These are phyloP conservation scores for Chytriomyces sp. DNA, from an alignment of 192 early-diverging fungal species.

Conservation along the genomic window DNA sequence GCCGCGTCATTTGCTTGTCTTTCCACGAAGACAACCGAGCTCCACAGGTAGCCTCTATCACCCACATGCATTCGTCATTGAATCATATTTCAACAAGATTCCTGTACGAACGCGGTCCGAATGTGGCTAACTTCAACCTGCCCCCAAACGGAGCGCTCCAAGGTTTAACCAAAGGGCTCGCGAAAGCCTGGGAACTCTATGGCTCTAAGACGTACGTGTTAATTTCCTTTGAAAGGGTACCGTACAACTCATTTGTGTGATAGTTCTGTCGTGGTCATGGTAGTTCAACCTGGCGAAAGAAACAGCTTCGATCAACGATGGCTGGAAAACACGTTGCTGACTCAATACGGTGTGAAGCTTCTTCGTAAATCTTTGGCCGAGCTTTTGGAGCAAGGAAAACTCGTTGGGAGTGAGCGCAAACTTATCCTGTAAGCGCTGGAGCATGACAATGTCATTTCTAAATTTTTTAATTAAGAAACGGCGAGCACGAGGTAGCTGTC, in stretches of 20 bases:
- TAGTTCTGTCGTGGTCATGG: slow-evolving; percentile 79
- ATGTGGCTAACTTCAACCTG: slow-evolving; percentile 33
- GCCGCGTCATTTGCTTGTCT: slow-evolving; percentile 87
- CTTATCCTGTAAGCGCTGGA: slow-evolving; percentile 66
- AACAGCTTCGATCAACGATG: slow-evolving; percentile 93
- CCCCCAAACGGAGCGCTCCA: slow-evolving; percentile 66
- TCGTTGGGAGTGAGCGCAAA: slow-evolving; percentile 59
- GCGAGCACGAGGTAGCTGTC: slow-evolving; percentile 76
- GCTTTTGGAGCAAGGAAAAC: slow-evolving; percentile 58
- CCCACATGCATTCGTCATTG: not conserved
- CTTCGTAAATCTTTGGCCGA: slow-evolving; percentile 71
- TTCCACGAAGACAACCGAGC: slow-evolving; percentile 68
- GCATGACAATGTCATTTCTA: slow-evolving; percentile 4
- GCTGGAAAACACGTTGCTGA: slow-evolving; percentile 78
- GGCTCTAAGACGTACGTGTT: slow-evolving; percentile 40
- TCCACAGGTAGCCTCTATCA: slow-evolving; percentile 69
- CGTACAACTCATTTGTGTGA: slow-evolving; percentile 34
- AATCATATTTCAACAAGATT: slow-evolving; percentile 25
- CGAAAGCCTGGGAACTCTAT: slow-evolving; percentile 64
- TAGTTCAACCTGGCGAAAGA: slow-evolving; percentile 89
- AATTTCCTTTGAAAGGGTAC: not conserved
- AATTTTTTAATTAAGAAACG: slow-evolving; percentile 45
- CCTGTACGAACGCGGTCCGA: slow-evolving; percentile 35
- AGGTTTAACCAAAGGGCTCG: slow-evolving; percentile 76
- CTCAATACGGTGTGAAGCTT: slow-evolving; percentile 38